Conservation (phyloP, 2,329 filamentous ascomycete species). For the Colletotrichum phormii region DNA sequence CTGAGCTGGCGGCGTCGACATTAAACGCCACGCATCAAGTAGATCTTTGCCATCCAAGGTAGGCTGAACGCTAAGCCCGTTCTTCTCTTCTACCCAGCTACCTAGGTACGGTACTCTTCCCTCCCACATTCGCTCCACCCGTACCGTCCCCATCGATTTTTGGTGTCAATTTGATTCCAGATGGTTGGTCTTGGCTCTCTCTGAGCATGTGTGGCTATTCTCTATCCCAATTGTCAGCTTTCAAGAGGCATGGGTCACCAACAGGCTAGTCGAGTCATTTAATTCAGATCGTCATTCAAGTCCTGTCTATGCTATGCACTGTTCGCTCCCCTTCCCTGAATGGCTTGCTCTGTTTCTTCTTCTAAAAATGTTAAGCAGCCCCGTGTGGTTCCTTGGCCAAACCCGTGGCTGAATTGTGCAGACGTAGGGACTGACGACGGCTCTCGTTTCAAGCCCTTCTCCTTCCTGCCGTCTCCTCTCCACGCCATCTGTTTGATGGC, state of each 20-base stretch:
- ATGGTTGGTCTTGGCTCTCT: neutral
- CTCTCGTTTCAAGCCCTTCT: neutral
- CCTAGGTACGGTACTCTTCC: neutral
- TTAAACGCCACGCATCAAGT: neutral
- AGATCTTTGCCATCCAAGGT: neutral
- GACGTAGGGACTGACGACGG: neutral
- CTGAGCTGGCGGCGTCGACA: neutral
- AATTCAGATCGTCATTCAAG: constrained; percentile 11
- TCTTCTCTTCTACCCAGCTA: neutral
- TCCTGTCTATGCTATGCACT: constrained; percentile 13
- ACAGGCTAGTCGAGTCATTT: constrained; percentile 10
- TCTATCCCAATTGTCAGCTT: neutral
- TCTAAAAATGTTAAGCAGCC: neutral
- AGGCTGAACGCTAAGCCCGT: neutral
- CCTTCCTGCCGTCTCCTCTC: neutral
- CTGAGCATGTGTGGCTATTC: neutral
- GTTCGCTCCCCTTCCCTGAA: neutral
- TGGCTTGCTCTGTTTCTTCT: neutral
- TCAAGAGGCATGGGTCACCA: neutral
- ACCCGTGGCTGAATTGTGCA: constrained; percentile 7
- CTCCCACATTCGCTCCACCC: neutral
- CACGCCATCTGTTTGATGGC: neutral
- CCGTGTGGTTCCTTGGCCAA: neutral
- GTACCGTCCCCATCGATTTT: neutral
- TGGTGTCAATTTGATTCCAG: neutral